A percentile compares a stretch with the other conserved stretches of the same genome.
These are phyloP conservation scores for Neltuma alba DNA, from an alignment of 306 rosid species.

Conservation along the genomic window DNA sequence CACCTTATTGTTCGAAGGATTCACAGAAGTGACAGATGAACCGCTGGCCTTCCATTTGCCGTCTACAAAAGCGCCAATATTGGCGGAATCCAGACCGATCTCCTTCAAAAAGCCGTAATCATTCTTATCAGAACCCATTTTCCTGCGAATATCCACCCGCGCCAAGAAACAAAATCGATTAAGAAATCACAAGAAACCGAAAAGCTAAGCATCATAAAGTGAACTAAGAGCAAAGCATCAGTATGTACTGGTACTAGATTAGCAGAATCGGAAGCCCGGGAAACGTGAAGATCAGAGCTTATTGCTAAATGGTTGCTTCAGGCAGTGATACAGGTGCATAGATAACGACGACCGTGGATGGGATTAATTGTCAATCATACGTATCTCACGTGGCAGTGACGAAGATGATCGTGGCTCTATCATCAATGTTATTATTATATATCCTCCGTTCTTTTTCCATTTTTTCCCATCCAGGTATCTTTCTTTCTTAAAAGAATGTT, in stretches of 20 bases:
- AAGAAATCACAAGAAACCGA: not conserved
- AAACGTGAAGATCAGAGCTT: not conserved
- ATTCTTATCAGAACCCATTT: constrained; percentile 14
- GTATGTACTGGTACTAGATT: not conserved
- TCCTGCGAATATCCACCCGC: not conserved
- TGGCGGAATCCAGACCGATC: constrained; percentile 18
- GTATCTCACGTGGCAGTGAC: not conserved
- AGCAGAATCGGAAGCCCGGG: not conserved
- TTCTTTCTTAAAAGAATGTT: too few relatives aligned
- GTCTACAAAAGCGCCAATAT: not conserved
- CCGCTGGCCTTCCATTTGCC: constrained; percentile 28
- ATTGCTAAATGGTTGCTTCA: not conserved
- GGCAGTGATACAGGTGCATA: not conserved
- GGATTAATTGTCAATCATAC: not conserved
- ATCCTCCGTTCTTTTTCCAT: too few relatives aligned
- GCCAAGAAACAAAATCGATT: not conserved
- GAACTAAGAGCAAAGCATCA: not conserved
- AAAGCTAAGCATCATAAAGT: not conserved
- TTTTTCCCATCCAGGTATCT: too few relatives aligned
- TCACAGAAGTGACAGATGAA: constrained; percentile 26
- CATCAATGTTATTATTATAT: too few relatives aligned
- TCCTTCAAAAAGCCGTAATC: constrained; percentile 20
- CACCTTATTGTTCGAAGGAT: constrained; percentile 29
- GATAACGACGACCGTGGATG: not conserved
- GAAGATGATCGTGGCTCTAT: not conserved